Base-by-base conservation (phyloP, 805 yeast species). In the Saturnispora quitensis region DNA sequence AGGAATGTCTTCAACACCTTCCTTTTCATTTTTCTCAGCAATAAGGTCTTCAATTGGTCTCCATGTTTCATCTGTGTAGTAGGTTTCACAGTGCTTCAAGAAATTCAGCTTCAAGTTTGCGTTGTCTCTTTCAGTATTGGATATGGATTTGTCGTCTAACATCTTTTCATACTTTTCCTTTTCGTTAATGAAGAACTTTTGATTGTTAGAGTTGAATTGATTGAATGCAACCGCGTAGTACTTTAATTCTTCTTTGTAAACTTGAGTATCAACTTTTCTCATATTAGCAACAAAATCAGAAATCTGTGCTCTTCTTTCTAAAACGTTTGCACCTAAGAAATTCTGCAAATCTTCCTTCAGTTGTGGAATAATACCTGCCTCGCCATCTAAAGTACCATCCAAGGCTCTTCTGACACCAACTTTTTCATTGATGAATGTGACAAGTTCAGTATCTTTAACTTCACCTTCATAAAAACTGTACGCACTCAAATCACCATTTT, bases 81-180 rank as follows among this genome's bases (percentile, higher is more conserved):
- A 54, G n/a, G 48, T 43, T 18, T 58, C 54, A 44, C 53, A 42
- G 34, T 49, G 54, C 12, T 55, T 50, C 46, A 71, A 68, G 36
- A 64, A 60, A 58, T 84, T 84, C 49, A 73, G 57, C 60, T 84
- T 73, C 60, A 71, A 72, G 54, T 68, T 66, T 61, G 81, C 69
- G 52, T 74, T 71, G 58, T 84, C 89, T 18, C 68, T 64, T 40
- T 77, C 73, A n/a, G 61, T 67, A 10, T 64, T 61, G 38, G 66
- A 66, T 49, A 81, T 58, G 44, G 67, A 63, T 15, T 68, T 69
- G 17, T 68, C 68, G 33, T 57, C 53, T 38, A 82, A 53, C 27
- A 82, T 66, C 25, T 66, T 67, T 9, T 62, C 58, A 48, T 83
- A 69, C 53, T 89, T 72, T 3, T 58, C 56, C 18, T 66, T 50